Evolutionary conservation across 441 rosid species (phyloP).

Genomic region (Erysimum cheiri): DNA sequence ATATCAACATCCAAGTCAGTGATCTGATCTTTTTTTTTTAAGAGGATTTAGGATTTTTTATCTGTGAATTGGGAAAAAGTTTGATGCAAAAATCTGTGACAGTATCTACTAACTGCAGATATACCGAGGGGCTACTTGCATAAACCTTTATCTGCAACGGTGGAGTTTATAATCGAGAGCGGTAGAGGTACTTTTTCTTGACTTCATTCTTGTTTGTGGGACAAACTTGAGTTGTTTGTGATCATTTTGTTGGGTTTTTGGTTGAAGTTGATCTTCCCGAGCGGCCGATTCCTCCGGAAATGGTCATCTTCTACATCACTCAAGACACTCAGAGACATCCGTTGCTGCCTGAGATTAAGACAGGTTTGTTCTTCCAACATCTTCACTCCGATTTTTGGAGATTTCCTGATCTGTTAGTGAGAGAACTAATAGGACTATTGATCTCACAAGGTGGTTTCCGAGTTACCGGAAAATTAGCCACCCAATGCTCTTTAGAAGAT

Average conservation of each 20-base stretch:
- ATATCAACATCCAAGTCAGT: slow-evolving; percentile 82
- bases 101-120: slow-evolving; percentile 86
- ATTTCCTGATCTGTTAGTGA: background rate
- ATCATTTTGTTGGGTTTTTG: slow-evolving; percentile 19
- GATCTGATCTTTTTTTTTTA: slow-evolving; percentile 6
- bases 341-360: slow-evolving; percentile 75
- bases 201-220: slow-evolving; percentile 7
- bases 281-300: slow-evolving; percentile 74
- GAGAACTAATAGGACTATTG: slow-evolving; percentile 34
- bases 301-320: slow-evolving; percentile 82
- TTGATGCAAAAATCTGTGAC: slow-evolving; percentile 50
- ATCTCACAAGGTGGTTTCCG: slow-evolving; percentile 74
- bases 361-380: slow-evolving; percentile 51
- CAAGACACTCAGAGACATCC: slow-evolving; percentile 93
- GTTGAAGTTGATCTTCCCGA: slow-evolving; percentile 70
- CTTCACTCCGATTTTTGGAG: background rate
- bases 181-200: slow-evolving; percentile 57
- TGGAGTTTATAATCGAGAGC: slow-evolving; percentile 78
- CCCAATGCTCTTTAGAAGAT: slow-evolving; percentile 70
- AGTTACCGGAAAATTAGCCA: slow-evolving; percentile 75
- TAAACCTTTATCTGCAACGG: slow-evolving; percentile 69
- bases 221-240: slow-evolving; percentile 22
- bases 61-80: slow-evolving; percentile 26
- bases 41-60: background rate
- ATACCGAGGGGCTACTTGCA: slow-evolving; percentile 78